These are phyloP conservation scores for Ophiostoma perfectum DNA, from an alignment of 2,329 filamentous ascomycete genomes.

Conservation along the genomic window DNA sequence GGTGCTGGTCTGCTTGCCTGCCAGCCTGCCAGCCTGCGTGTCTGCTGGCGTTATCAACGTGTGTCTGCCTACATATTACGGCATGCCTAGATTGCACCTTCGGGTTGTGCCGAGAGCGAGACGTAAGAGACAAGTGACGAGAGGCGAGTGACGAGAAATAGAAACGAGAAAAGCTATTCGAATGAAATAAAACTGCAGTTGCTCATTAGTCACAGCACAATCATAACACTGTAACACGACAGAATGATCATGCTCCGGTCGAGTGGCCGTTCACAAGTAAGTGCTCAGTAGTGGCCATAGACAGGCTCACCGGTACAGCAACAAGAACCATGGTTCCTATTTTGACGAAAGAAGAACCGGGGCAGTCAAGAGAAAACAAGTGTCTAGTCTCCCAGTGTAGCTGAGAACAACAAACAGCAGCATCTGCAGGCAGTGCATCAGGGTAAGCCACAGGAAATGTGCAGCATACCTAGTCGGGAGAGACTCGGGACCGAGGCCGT, in stretches of 20 bases:
- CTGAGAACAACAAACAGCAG: neutral
- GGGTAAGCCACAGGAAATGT: neutral
- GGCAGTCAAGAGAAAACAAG: neutral
- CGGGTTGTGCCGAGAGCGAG: neutral
- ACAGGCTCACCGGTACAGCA: neutral
- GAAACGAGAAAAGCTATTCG: neutral
- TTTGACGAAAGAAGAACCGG: neutral
- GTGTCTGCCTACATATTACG: neutral
- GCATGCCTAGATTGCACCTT: neutral
- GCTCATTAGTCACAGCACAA: neutral
- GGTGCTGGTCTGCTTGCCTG: neutral
- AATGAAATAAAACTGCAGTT: neutral
- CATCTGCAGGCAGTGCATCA: slow-evolving; percentile 2
- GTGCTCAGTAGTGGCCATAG: neutral
- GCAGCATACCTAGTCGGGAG: neutral
- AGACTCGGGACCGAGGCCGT: slow-evolving; percentile 10
- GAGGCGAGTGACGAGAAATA: neutral
- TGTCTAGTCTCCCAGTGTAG: neutral
- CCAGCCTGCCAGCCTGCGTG: neutral
- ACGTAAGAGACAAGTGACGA: neutral
- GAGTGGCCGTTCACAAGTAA: too few species aligned
- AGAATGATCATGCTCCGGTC: too few species aligned
- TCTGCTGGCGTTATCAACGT: neutral
- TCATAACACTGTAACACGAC: neutral
- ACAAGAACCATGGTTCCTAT: slow-evolving; percentile 1